Evolutionary conservation across 257 asterid species (phyloP).

Genomic region (Leptodermis oblonga): DNA sequence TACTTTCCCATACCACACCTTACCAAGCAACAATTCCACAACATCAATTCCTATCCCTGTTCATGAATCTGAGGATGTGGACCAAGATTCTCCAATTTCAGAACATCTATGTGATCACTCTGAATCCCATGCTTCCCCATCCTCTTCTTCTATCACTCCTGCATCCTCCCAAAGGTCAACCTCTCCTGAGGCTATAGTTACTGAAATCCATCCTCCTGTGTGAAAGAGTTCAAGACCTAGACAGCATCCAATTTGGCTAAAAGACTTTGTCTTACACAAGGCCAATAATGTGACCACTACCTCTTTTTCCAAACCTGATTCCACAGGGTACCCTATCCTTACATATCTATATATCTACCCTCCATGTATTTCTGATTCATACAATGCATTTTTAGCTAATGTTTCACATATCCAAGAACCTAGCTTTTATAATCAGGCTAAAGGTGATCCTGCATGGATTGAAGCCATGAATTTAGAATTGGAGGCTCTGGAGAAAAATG

Average conservation of each 20-base stretch:
- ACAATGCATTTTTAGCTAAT: background rate
- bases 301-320: too few relatives aligned
- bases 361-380: background rate
- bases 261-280: background rate
- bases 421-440: background rate
- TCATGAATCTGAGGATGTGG: background rate
- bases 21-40: too few relatives aligned
- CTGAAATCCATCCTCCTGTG: background rate
- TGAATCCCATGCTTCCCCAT: too few relatives aligned
- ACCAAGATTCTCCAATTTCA: too few relatives aligned
- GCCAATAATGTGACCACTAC: too few relatives aligned
- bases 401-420: background rate
- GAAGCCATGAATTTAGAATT: background rate
- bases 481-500: too few relatives aligned
- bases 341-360: too few relatives aligned
- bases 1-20: too few relatives aligned
- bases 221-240: background rate
- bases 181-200: background rate
- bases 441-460: accelerated
- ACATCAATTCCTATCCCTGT: too few relatives aligned
- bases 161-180: background rate
- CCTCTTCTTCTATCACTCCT: background rate
- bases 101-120: background rate
- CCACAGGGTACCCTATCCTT: too few relatives aligned
- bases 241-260: background rate